phyloP scores from a whole-genome alignment of 306 rosid species.

The Sindora glabra region DNA sequence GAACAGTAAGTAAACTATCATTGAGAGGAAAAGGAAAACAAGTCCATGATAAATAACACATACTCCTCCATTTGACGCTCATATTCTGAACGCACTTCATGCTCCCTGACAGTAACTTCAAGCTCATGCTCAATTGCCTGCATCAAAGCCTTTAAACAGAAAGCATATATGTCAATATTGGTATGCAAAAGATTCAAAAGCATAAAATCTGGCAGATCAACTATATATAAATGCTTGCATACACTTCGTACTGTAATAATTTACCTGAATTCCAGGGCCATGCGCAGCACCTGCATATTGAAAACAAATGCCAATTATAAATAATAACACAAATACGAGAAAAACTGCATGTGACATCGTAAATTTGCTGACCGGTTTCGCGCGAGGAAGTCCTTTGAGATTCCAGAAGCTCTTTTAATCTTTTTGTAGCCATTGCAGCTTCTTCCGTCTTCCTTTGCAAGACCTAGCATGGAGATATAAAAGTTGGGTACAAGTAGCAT shows the following conservation, averaged over 20 bases:
- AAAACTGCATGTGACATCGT: background rate
- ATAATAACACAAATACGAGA: slow-evolving; percentile 1
- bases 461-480: slow-evolving; percentile 40
- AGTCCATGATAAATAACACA: slow-evolving; percentile 20
- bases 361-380: slow-evolving; percentile 41
- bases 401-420: slow-evolving; percentile 86
- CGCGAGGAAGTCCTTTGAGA: slow-evolving; percentile 72
- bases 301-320: slow-evolving; percentile 8
- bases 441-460: slow-evolving; percentile 97
- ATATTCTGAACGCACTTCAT: slow-evolving; percentile 89
- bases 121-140: slow-evolving; percentile 87
- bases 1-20: too few species aligned
- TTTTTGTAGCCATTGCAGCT: slow-evolving; percentile 85
- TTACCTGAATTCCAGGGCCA: slow-evolving; percentile 92
- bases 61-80: slow-evolving; percentile 93
- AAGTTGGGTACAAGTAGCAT: slow-evolving; percentile 10
- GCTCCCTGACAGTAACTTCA: slow-evolving; percentile 84
- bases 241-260: too few species aligned
- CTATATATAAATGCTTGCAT: too few species aligned
- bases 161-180: slow-evolving; percentile 3
- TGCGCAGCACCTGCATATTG: slow-evolving; percentile 32
- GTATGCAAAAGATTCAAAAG: too few species aligned
- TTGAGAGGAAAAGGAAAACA: too few species aligned
- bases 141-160: slow-evolving; percentile 64
- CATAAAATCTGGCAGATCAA: too few species aligned